Evolutionary conservation across 1,139 yeast species (phyloP), one percentile per base, ranked within the genome.

Genomic region (Pichia sorboxylosa): DNA sequence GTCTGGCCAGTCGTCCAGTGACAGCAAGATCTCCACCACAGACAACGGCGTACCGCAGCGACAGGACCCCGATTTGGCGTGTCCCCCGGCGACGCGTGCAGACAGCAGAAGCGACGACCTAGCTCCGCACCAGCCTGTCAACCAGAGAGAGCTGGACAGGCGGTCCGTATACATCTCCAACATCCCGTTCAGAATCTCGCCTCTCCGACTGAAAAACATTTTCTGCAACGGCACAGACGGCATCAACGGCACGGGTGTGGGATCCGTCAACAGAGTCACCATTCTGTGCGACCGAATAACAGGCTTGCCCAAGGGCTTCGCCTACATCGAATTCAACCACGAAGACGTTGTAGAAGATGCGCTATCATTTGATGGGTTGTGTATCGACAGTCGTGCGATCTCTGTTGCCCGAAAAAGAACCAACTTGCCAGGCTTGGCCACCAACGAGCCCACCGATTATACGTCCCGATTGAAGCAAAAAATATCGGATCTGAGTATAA

Each of bases 121-220:
- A 23, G 55, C 51, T 4, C 49, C 54, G n/a, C 48, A 50, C 28
- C 54, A 51, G 37, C 55, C 55, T 1, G 34, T 34, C 22, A 50
- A 49, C 35, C 54, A 51, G 40, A 38, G 43, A 29, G 55, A 52
- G 29, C 48, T 51, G 13, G 97, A 87, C 53, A 67, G 83, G 3
- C 68, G 92, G 38, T 80, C 94, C 2, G 67, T 87, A 17, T 87
- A 80, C 53, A 83, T 87, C 15, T 94, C 95, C 14, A 84, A 84
- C 49, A 92, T 87, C 17, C 93, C 83, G 48, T 78, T 77, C 47
- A 78, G 72, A 10, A 60, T 87, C 4, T 71, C 87, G 4, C 94
- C 95, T 8, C 74, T 77, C 41, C 90, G 81, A 47, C 63, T 87
- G 26, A 92, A 84, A 51, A 74, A 77, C 34, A 82, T 78, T 45